Evolutionary conservation across 176 grass and related monocot species (phyloP).

Genomic region (Triticum monococcum): DNA sequence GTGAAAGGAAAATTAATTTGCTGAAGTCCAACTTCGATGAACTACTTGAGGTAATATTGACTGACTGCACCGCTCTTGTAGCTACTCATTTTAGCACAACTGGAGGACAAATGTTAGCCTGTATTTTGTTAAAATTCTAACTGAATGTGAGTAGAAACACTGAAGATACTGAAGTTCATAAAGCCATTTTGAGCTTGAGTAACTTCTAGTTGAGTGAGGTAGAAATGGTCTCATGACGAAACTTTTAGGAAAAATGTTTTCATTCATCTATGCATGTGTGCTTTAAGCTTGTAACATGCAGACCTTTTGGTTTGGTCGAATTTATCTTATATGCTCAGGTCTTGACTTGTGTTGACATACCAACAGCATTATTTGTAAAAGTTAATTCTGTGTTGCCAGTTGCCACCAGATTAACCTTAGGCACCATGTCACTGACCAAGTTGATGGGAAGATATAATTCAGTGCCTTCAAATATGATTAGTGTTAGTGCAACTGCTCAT

Average conservation of each 20-base stretch:
- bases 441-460: conserved; percentile 17
- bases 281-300: not conserved
- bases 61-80: not conserved
- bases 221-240: not conserved
- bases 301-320: not conserved
- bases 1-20: conserved; percentile 84
- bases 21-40: conserved; percentile 90
- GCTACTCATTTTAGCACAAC: conserved; percentile 20
- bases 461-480: not conserved
- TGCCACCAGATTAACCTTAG: conserved; percentile 6
- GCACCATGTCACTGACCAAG: not conserved
- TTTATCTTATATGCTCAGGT: not conserved
- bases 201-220: not conserved
- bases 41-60: conserved; percentile 69
- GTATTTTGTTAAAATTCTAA: not conserved
- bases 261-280: not conserved
- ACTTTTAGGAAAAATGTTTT: not conserved
- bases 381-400: not conserved
- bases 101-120: not conserved
- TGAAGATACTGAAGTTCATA: not conserved
- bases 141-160: not conserved
- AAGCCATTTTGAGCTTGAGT: not conserved
- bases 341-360: not conserved
- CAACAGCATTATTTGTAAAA: not conserved
- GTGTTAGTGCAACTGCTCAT: not conserved